A percentile compares a stretch with the other conserved stretches of the same genome.
Conservation (phyloP, 2,329 filamentous ascomycete species). For the Talaromyces sp. region DNA sequence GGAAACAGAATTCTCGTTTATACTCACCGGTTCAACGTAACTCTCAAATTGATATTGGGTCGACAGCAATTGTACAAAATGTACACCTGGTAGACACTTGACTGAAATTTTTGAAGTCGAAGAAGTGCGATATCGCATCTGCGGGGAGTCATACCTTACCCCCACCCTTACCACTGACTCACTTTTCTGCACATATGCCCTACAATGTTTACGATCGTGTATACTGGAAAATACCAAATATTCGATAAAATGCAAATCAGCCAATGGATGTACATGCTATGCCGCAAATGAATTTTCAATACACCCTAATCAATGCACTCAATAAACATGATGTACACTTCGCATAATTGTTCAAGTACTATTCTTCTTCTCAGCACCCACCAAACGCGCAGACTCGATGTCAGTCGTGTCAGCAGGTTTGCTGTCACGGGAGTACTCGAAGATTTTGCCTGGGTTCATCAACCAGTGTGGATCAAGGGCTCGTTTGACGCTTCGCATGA, state of each 20-base stretch:
- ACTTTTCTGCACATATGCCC: neutral
- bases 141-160: constrained; percentile 2
- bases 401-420: constrained; percentile 9
- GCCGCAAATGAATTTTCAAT: neutral
- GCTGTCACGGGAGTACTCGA: constrained; percentile 54
- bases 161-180: neutral
- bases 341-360: neutral
- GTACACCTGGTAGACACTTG: neutral
- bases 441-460: constrained; percentile 90
- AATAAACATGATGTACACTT: neutral
- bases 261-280: neutral
- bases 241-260: neutral
- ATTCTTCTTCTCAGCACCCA: constrained; percentile 21
- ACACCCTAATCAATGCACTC: neutral
- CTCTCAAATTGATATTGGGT: neutral
- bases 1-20: neutral
- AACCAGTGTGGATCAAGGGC: constrained; percentile 82
- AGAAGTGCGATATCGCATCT: constrained; percentile 12
- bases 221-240: neutral
- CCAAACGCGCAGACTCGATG: constrained; percentile 16
- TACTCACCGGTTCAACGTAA: neutral
- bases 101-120: neutral
- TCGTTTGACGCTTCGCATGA: constrained; percentile 82
- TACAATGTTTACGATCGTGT: too few species aligned
- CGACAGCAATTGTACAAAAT: neutral